Evolutionary conservation across 225 moss, liverwort and hornwort species (phyloP).

Genomic region (Rhytidiadelphus loreus): DNA sequence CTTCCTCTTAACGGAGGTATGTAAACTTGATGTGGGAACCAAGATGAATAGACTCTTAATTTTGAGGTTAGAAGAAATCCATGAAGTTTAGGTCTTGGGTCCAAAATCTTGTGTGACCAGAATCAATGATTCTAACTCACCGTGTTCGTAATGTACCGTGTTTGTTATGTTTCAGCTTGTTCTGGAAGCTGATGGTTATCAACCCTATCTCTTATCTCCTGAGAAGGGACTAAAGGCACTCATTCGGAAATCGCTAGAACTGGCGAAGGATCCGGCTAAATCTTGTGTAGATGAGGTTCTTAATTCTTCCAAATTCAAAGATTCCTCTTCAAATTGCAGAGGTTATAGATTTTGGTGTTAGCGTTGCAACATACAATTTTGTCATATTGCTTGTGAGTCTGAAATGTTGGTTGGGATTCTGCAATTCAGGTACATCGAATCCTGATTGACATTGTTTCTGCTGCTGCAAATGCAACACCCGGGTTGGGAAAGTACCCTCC

Average conservation of each 20-base stretch:
- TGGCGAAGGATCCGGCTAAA: constrained; percentile 89
- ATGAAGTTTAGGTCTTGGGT: neutral
- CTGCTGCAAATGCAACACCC: constrained; percentile 75
- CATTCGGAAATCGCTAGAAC: constrained; percentile 73
- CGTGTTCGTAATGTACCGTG: neutral
- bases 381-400: neutral
- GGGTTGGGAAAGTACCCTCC: constrained; percentile 95
- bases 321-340: neutral
- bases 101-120: neutral
- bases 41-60: neutral
- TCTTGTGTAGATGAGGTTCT: constrained; percentile 88
- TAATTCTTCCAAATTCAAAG: neutral
- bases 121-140: no score
- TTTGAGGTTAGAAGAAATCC: neutral
- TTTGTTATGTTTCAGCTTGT: constrained; percentile 42
- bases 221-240: constrained; percentile 88
- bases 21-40: neutral
- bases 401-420: neutral
- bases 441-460: constrained; percentile 79
- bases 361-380: neutral
- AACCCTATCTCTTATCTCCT: constrained; percentile 88
- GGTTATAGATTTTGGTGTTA: neutral
- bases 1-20: neutral
- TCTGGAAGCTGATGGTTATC: constrained; percentile 96
- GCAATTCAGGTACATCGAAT: constrained; percentile 60